Evolutionary conservation across 2,329 filamentous ascomycete genomes (phyloP).

Genomic region (Neopestalotiopsis rosae): DNA sequence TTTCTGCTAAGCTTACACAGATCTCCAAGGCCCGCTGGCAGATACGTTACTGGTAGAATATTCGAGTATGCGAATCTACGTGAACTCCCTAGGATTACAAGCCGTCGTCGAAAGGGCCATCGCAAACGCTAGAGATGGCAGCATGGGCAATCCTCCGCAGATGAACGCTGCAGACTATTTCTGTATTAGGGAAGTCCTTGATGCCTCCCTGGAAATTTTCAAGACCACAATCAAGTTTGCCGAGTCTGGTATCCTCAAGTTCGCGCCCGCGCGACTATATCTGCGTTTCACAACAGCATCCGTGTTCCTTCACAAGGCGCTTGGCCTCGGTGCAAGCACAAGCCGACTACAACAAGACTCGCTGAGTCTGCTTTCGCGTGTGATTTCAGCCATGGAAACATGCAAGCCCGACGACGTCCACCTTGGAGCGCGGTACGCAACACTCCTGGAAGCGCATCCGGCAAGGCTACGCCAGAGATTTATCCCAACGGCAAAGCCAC

Average conservation of each 20-base stretch:
- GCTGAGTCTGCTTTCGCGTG: background rate
- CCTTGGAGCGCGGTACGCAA: background rate
- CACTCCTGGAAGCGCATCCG: background rate
- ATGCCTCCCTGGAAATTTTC: background rate
- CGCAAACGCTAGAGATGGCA: background rate
- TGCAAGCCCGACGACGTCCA: slow-evolving; percentile 12
- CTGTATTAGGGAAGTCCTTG: background rate
- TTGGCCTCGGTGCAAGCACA: slow-evolving; percentile 18
- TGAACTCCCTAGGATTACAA: background rate
- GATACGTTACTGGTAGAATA: background rate
- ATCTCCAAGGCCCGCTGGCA: background rate
- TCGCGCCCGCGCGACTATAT: background rate
- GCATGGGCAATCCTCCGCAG: background rate
- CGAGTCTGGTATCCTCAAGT: background rate
- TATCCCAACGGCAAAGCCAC: slow-evolving; percentile 2
- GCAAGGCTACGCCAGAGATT: background rate
- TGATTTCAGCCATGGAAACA: background rate
- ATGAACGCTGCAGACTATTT: background rate
- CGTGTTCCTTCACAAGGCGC: slow-evolving; percentile 55
- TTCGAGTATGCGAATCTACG: background rate
- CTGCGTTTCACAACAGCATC: slow-evolving; percentile 56
- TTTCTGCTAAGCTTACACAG: background rate
- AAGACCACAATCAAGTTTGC: background rate
- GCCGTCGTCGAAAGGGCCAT: background rate
- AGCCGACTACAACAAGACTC: background rate